Evolutionary conservation across 306 rosid species (phyloP).

Genomic region (Macrotyloma uniflorum): DNA sequence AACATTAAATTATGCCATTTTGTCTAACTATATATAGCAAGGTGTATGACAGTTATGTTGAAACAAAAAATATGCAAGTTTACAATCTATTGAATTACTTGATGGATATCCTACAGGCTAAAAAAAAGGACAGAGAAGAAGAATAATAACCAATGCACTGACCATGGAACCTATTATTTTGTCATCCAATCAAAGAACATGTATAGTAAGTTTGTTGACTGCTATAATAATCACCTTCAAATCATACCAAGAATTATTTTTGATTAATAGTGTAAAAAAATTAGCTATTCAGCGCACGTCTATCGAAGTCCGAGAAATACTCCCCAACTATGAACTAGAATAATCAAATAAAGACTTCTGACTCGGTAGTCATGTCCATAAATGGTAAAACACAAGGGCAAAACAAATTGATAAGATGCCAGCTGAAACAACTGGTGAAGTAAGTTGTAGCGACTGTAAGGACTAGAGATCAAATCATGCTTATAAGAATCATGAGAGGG

Average conservation of each 20-base stretch:
- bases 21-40: slow-evolving; percentile 16
- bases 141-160: not conserved
- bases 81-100: slow-evolving; percentile 1
- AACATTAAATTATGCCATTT: slow-evolving; percentile 23
- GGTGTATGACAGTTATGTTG: not conserved
- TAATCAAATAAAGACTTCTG: slow-evolving; percentile 19
- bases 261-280: not conserved
- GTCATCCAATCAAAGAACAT: not conserved
- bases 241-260: not conserved
- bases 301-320: not conserved
- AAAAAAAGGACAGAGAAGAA: not conserved
- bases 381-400: slow-evolving; percentile 1
- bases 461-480: not conserved
- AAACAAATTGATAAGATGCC: slow-evolving; percentile 18
- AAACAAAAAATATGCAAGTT: not conserved
- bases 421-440: slow-evolving; percentile 10
- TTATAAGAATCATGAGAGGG: not conserved
- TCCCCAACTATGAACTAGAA: not conserved
- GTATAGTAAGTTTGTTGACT: not conserved
- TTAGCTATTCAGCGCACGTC: not conserved
- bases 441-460: not conserved
- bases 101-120: not conserved
- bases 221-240: not conserved
- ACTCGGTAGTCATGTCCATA: slow-evolving; percentile 10
- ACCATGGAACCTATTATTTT: not conserved